phyloP scores from a whole-genome alignment of 202 grass and related monocot species.

The Sporobolus alterniflorus region DNA sequence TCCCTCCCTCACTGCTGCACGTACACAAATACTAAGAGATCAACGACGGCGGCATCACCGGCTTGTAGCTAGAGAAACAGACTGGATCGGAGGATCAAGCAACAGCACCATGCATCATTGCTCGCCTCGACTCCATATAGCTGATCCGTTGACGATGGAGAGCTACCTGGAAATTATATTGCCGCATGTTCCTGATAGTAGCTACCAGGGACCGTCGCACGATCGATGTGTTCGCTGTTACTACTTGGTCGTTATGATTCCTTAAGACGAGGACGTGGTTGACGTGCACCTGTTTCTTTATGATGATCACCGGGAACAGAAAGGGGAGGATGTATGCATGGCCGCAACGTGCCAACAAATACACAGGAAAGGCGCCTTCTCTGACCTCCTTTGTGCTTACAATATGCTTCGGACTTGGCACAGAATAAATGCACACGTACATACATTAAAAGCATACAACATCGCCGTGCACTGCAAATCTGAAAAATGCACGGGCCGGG shows the following conservation, averaged over 20 bases:
- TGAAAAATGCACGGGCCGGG: no score
- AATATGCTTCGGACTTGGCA: no score
- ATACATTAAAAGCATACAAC: background rate
- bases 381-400: background rate
- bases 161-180: slow-evolving; percentile 1
- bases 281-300: slow-evolving; percentile 8
- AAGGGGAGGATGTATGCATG: background rate
- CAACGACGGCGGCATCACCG: no score
- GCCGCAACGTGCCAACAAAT: background rate
- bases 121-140: no score
- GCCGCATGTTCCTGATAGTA: background rate
- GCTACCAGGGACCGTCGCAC: slow-evolving; percentile 31
- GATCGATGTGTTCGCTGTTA: background rate
- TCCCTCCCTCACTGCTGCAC: no score
- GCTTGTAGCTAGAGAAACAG: no score
- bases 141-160: no score
- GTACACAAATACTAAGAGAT: no score
- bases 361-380: background rate
- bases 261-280: background rate
- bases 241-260: background rate
- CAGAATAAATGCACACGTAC: background rate
- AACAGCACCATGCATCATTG: no score
- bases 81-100: no score
- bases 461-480: background rate
- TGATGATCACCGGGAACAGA: background rate